Percentiles rank a stretch among this genome's conserved stretches.
Evolutionary conservation across 805 yeast species (phyloP).

Genomic region (Candida vartiovaarae): DNA sequence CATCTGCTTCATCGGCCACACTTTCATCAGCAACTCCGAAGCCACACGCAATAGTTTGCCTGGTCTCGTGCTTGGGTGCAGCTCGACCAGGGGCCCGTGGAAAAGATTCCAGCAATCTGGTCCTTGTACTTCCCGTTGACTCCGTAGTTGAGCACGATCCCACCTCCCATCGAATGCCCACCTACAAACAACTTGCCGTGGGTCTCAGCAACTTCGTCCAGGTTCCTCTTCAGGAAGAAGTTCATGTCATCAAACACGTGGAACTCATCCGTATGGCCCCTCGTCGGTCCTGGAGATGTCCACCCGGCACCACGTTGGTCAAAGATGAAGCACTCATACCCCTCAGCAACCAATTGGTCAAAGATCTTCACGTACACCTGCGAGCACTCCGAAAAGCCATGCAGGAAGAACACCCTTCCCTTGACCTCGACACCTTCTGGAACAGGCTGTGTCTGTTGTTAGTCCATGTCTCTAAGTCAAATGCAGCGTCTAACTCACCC

Average conservation of each 20-base stretch:
- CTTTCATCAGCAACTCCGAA: constrained; percentile 33
- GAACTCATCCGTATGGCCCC: constrained; percentile 51
- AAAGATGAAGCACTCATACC: constrained; percentile 61
- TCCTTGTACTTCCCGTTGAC: constrained; percentile 44
- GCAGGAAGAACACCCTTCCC: constrained; percentile 56
- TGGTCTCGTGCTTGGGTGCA: constrained; percentile 58
- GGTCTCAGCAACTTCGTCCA: constrained; percentile 34
- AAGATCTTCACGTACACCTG: constrained; percentile 41
- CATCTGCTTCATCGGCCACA: constrained; percentile 43
- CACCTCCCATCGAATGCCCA: constrained; percentile 86
- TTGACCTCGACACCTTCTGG: constrained; percentile 29
- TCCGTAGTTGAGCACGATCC: constrained; percentile 56
- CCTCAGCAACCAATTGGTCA: constrained; percentile 43
- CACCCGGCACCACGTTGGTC: constrained; percentile 75
- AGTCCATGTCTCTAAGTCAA: neutral
- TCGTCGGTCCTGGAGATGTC: constrained; percentile 45
- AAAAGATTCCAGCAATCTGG: constrained; percentile 39
- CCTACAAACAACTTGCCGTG: constrained; percentile 33
- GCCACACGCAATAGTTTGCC: constrained; percentile 32
- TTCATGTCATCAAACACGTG: constrained; percentile 55
- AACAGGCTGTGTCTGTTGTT: constrained; percentile 15
- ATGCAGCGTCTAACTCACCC: constrained; percentile 9
- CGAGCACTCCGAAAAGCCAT: constrained; percentile 65
- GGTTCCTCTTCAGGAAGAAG: constrained; percentile 40
- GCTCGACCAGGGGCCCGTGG: constrained; percentile 52